phyloP scores from a whole-genome alignment of 805 yeast genomes.

The Candida boidinii region DNA sequence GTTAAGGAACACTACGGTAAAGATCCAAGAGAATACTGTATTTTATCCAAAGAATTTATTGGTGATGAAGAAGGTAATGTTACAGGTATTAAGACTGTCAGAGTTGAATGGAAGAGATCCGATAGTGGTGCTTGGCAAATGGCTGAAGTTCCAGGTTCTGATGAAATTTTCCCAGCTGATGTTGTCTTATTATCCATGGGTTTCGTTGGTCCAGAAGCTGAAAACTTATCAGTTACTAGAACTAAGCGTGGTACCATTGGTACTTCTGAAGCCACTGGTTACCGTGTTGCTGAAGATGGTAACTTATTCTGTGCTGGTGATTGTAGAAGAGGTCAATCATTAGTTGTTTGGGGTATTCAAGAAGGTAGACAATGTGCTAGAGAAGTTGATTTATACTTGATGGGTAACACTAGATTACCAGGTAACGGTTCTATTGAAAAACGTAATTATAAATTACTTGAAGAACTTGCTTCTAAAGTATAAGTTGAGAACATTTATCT shows the following conservation, averaged over 20 bases:
- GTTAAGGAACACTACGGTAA: conserved; percentile 91
- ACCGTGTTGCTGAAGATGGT: conserved; percentile 52
- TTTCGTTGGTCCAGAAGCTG: conserved; percentile 91
- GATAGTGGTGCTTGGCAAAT: conserved; percentile 98
- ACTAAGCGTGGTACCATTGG: conserved; percentile 81
- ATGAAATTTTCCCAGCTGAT: conserved; percentile 92
- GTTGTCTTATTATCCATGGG: conserved; percentile 94
- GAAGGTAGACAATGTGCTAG: conserved; percentile 99
- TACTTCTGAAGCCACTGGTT: conserved; percentile 51
- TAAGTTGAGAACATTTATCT: conserved; percentile 12
- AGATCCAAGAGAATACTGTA: conserved; percentile 96
- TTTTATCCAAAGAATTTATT: conserved; percentile 89
- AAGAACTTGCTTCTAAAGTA: conserved; percentile 63
- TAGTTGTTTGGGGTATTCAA: conserved; percentile 99
- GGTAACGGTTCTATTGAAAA: conserved; percentile 90
- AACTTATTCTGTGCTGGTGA: conserved; percentile 95
- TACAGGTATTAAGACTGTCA: conserved; percentile 88
- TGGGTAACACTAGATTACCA: conserved; percentile 77
- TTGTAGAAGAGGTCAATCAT: conserved; percentile 97
- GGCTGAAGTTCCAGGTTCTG: conserved; percentile 94
- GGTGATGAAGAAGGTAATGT: conserved; percentile 95
- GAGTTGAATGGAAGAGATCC: conserved; percentile 97
- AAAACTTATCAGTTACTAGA: conserved; percentile 57
- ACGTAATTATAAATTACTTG: conserved; percentile 69
- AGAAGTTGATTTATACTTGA: conserved; percentile 73